phyloP scores from a whole-genome alignment of 768 basidiomycete genomes.

The Guyanaporus albipodus region DNA sequence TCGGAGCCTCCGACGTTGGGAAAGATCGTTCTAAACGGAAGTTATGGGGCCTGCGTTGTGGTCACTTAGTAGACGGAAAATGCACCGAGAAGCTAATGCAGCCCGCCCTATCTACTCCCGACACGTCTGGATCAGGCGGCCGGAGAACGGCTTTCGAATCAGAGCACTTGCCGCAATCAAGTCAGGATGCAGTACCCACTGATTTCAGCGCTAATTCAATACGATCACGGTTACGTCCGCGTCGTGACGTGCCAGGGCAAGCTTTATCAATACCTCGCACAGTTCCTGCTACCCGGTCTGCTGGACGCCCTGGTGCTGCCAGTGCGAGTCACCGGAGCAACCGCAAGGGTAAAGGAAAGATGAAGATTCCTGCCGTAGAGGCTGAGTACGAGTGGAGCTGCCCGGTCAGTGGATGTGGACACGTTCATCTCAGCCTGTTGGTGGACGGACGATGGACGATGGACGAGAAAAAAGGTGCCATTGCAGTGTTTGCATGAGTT shows the following conservation, averaged over 20 bases:
- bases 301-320: constrained; percentile 6
- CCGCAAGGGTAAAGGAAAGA: constrained; percentile 35
- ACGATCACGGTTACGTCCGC: constrained; percentile 57
- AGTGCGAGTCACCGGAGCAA: constrained; percentile 13
- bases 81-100: constrained; percentile 58
- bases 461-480: constrained; percentile 43
- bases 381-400: constrained; percentile 58
- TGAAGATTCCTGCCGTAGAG: constrained; percentile 36
- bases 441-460: constrained; percentile 58
- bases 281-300: constrained; percentile 3
- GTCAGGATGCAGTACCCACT: constrained; percentile 31
- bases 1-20: constrained; percentile 46
- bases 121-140: constrained; percentile 7
- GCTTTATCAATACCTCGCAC: constrained; percentile 1
- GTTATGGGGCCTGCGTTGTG: constrained; percentile 72
- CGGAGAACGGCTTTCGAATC: constrained; percentile 13
- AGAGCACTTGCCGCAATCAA: background rate
- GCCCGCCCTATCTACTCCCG: constrained; percentile 29
- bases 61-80: constrained; percentile 76
- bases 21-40: constrained; percentile 44
- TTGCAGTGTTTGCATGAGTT: constrained; percentile 38
- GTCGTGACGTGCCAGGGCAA: constrained; percentile 22
- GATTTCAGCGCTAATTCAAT: constrained; percentile 36
- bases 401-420: constrained; percentile 56
- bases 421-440: constrained; percentile 53